Percentiles rank a stretch among this genome's conserved stretches.
Conservation (phyloP, 352 stramenopile species). For the Pythium scleroteichum region DNA sequence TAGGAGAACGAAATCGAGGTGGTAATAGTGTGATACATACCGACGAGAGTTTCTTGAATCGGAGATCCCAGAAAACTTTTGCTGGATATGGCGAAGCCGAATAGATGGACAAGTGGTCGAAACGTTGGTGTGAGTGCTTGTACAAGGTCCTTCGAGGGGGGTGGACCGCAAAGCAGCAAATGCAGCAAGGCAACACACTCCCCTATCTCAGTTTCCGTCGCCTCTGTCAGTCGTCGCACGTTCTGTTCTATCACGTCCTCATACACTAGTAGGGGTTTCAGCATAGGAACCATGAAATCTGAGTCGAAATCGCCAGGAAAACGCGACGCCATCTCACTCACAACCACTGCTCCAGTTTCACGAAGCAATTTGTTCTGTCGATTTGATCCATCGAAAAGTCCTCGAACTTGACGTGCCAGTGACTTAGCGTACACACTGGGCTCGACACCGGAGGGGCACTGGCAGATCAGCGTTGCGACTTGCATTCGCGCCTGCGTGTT, state of each 20-base stretch:
- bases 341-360: conserved; percentile 68
- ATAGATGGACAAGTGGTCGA: conserved; percentile 70
- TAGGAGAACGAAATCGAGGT: conserved; percentile 5
- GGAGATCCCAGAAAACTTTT: conserved; percentile 60
- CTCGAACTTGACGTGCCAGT: conserved; percentile 55
- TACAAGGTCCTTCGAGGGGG: conserved; percentile 50
- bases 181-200: conserved; percentile 53
- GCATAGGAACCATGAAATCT: conserved; percentile 54
- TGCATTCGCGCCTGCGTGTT: conserved; percentile 86
- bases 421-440: conserved; percentile 43
- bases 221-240: not conserved
- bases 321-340: conserved; percentile 51
- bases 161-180: conserved; percentile 68
- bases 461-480: conserved; percentile 75
- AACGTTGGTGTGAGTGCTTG: conserved; percentile 74
- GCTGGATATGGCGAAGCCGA: conserved; percentile 61
- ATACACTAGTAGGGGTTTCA: conserved; percentile 66
- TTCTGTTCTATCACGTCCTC: conserved; percentile 26
- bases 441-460: conserved; percentile 52
- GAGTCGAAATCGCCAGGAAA: conserved; percentile 49
- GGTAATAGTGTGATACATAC: conserved; percentile 19
- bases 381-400: conserved; percentile 50
- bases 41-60: conserved; percentile 52
- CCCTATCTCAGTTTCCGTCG: conserved; percentile 49
- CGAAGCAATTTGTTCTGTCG: conserved; percentile 68